phyloP scores from a whole-genome alignment of 306 rosid genomes.

The Rosa rugosa region DNA sequence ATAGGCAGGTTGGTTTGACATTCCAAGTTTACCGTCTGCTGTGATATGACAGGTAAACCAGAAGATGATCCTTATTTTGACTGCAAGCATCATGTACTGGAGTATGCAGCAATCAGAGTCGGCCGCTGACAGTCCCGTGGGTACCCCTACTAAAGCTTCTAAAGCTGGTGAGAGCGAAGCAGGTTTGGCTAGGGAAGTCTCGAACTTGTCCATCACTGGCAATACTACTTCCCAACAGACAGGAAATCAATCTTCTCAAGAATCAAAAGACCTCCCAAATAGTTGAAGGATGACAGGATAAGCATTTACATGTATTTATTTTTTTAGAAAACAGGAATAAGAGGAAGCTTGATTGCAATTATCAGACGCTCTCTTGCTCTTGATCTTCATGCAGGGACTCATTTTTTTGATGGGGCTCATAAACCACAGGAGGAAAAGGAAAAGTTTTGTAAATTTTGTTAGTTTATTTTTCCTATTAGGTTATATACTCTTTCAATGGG shows the following conservation, averaged over 20 bases:
- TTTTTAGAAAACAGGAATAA: constrained; percentile 13
- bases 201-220: constrained; percentile 47
- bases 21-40: constrained; percentile 8
- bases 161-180: constrained; percentile 34
- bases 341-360: constrained; percentile 28
- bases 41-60: constrained; percentile 66
- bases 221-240: constrained; percentile 20
- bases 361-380: constrained; percentile 25
- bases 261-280: constrained; percentile 20
- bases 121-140: constrained; percentile 21
- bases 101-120: constrained; percentile 64
- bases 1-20: background rate
- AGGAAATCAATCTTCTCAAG: constrained; percentile 13
- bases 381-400: constrained; percentile 16
- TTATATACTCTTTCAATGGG: constrained; percentile 45
- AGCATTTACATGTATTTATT: constrained; percentile 7
- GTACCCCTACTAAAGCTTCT: constrained; percentile 35
- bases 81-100: constrained; percentile 99
- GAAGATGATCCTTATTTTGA: constrained; percentile 91
- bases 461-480: constrained; percentile 23
- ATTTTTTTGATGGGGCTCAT: constrained; percentile 21
- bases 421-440: constrained; percentile 43
- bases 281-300: constrained; percentile 33
- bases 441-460: constrained; percentile 42
- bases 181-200: constrained; percentile 36